A percentile compares a stretch with the other conserved stretches of the same genome.
Evolutionary conservation across 2,329 filamentous ascomycete species (phyloP).

Genomic region (Talaromyces sp.): DNA sequence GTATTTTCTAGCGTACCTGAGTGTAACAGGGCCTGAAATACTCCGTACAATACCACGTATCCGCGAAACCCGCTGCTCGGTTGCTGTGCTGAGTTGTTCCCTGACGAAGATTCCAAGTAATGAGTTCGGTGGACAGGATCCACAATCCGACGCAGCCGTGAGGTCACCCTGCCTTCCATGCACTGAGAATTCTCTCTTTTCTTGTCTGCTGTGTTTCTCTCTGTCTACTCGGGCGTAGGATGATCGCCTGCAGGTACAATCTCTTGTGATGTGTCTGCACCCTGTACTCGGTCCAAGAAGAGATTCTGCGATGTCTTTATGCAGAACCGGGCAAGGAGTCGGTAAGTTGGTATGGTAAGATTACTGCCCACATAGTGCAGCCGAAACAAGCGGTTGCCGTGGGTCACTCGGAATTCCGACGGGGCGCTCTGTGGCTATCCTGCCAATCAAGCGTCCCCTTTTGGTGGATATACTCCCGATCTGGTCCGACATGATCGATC

Average conservation of each 20-base stretch:
- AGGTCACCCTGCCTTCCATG: background rate
- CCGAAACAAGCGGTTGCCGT: conserved; percentile 6
- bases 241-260: background rate
- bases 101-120: background rate
- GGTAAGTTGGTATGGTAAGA: background rate
- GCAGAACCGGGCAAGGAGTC: background rate
- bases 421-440: background rate
- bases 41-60: background rate
- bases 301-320: background rate
- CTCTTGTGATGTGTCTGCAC: background rate
- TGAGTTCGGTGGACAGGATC: conserved; percentile 7
- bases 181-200: background rate
- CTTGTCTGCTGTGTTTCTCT: background rate
- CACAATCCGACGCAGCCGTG: conserved; percentile 13
- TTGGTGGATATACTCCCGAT: conserved; percentile 2
- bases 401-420: conserved; percentile 13
- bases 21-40: background rate
- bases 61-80: conserved; percentile 1
- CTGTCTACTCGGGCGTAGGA: background rate
- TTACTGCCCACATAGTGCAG: conserved; percentile 6
- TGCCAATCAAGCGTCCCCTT: background rate
- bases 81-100: background rate
- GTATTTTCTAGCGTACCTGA: conserved; percentile 9
- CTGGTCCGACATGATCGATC: conserved; percentile 7
- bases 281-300: background rate